phyloP scores from a whole-genome alignment of 176 grass and related monocot species.

The Raddia guianensis region DNA sequence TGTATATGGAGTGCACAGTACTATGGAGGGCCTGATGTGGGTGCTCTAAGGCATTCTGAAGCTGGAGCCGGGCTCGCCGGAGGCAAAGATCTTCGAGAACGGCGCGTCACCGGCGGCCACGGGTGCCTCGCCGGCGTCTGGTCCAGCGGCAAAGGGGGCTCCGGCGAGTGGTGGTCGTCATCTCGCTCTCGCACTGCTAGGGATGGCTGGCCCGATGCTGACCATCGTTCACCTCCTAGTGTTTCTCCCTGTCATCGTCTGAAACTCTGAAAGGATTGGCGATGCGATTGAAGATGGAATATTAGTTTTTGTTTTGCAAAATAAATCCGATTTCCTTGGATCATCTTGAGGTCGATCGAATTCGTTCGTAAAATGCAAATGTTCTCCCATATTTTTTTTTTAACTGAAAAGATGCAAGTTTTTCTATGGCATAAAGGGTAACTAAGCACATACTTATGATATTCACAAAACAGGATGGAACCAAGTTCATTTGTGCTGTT shows the following conservation, averaged over 20 bases:
- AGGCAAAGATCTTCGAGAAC: constrained; percentile 36
- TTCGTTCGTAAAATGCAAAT: background rate
- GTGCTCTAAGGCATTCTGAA: constrained; percentile 41
- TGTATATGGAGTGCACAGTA: no score
- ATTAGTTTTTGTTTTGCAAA: background rate
- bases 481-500: background rate
- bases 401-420: background rate
- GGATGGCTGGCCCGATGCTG: background rate
- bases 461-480: background rate
- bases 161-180: constrained; percentile 9
- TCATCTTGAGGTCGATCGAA: background rate
- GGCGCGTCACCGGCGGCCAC: constrained; percentile 1
- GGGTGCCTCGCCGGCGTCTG: background rate
- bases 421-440: background rate
- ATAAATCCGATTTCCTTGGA: background rate
- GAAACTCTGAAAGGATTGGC: background rate
- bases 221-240: background rate
- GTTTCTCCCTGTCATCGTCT: background rate
- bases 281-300: background rate
- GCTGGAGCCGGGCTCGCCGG: constrained; percentile 27
- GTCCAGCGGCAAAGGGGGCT: background rate
- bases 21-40: no score
- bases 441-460: background rate
- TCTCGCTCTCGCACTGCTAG: background rate
- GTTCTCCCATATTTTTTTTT: background rate